A percentile compares a stretch with the other conserved stretches of the same genome.
Evolutionary conservation across 352 stramenopile genomes (phyloP).

Genomic region (Phytophthora tubulina): DNA sequence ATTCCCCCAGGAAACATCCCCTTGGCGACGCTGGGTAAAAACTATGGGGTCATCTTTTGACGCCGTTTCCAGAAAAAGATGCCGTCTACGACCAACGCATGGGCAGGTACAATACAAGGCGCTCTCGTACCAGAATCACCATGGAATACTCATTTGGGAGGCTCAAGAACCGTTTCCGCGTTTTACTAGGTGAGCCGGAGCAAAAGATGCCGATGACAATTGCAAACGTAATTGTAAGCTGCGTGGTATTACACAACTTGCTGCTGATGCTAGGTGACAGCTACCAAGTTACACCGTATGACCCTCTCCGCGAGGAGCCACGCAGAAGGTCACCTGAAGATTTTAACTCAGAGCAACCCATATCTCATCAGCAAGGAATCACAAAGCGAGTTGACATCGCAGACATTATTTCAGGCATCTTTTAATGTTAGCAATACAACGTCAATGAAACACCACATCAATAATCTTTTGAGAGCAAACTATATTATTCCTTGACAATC

Average conservation of each 20-base stretch:
- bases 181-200: not conserved
- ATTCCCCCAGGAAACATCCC: not conserved
- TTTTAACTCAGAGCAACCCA: not conserved
- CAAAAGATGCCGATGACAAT: no score
- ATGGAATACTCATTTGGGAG: slow-evolving; percentile 6
- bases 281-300: no score
- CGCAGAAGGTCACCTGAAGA: no score
- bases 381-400: not conserved
- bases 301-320: no score
- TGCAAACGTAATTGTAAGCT: no score
- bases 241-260: no score
- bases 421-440: no score
- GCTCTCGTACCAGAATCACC: slow-evolving; percentile 4
- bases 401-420: not conserved
- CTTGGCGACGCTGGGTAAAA: slow-evolving; percentile 8
- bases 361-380: not conserved
- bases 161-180: slow-evolving; percentile 6
- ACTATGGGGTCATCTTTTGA: slow-evolving; percentile 2
- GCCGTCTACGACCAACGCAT: not conserved
- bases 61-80: slow-evolving; percentile 1
- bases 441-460: no score
- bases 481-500: not conserved
- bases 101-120: slow-evolving; percentile 2
- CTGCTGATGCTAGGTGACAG: no score
- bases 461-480: no score